phyloP scores from a whole-genome alignment of 805 yeast genomes.

The Pichia californica region DNA sequence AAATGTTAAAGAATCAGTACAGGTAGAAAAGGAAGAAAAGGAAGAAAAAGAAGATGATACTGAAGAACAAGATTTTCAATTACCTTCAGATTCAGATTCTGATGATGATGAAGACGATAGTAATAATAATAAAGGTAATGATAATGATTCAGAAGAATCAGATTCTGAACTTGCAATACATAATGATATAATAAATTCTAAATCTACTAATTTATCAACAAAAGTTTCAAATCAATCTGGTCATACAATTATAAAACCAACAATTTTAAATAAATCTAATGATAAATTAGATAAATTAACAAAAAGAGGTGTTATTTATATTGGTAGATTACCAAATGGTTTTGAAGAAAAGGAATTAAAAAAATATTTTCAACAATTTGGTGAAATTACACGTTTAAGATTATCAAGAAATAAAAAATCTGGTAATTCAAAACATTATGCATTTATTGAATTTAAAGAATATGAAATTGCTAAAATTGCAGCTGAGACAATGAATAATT shows the following conservation, averaged over 20 bases:
- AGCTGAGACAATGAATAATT: slow-evolving; percentile 93
- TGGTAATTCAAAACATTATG: slow-evolving; percentile 88
- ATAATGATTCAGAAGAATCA: slow-evolving; percentile 13
- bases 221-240: slow-evolving; percentile 13
- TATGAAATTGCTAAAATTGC: slow-evolving; percentile 79
- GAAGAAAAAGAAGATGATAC: slow-evolving; percentile 15
- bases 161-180: slow-evolving; percentile 6
- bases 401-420: slow-evolving; percentile 85
- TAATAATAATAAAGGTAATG: slow-evolving; percentile 13
- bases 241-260: slow-evolving; percentile 19
- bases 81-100: slow-evolving; percentile 14
- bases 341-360: slow-evolving; percentile 77
- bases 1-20: neutral
- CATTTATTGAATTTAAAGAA: slow-evolving; percentile 76
- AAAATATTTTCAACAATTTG: slow-evolving; percentile 86
- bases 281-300: slow-evolving; percentile 11
- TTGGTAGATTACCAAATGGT: slow-evolving; percentile 90
- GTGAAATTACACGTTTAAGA: slow-evolving; percentile 70
- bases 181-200: slow-evolving; percentile 4
- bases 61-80: slow-evolving; percentile 16
- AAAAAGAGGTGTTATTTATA: slow-evolving; percentile 67
- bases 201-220: neutral
- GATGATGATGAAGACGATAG: slow-evolving; percentile 14
- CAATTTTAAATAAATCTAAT: slow-evolving; percentile 1
- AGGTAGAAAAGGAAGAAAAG: neutral